Evolutionary conservation across 257 asterid species (phyloP).

Genomic region (Jaltomata sinuosa): DNA sequence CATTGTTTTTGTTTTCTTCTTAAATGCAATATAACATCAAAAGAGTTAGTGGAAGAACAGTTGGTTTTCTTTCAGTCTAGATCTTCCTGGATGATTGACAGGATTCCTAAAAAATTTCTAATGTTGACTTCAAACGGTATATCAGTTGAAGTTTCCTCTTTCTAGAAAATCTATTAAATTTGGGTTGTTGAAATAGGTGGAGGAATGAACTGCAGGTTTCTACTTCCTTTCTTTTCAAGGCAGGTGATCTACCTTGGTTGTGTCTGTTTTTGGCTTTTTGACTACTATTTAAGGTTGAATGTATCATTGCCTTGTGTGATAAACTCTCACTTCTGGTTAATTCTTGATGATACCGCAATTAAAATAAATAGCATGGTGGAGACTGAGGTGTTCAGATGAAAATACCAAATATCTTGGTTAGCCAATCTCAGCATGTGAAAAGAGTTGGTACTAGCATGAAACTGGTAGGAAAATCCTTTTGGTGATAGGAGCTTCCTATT

Average conservation of each 20-base stretch:
- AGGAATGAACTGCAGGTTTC: background rate
- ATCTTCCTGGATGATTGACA: background rate
- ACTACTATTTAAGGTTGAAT: background rate
- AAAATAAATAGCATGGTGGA: background rate
- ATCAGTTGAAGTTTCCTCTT: background rate
- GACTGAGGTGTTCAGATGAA: background rate
- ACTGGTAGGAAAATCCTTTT: background rate
- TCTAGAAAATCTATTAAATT: background rate
- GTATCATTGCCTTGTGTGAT: background rate
- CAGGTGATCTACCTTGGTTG: background rate
- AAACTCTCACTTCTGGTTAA: background rate
- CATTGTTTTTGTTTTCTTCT: background rate
- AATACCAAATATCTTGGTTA: background rate
- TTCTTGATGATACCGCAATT: background rate
- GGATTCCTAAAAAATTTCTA: background rate
- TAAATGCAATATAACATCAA: background rate
- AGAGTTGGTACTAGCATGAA: background rate
- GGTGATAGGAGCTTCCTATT: background rate
- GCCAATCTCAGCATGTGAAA: background rate
- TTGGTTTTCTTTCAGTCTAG: background rate
- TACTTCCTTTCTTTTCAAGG: background rate
- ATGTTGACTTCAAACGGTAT: background rate
- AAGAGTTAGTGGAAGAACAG: background rate
- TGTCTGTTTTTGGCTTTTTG: background rate
- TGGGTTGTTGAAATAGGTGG: background rate